Percentiles rank a stretch among this genome's conserved stretches.
These are phyloP conservation scores for Ustilago esculenta DNA, from an alignment of 1,284 basidiomycete species.

Conservation along the genomic window DNA sequence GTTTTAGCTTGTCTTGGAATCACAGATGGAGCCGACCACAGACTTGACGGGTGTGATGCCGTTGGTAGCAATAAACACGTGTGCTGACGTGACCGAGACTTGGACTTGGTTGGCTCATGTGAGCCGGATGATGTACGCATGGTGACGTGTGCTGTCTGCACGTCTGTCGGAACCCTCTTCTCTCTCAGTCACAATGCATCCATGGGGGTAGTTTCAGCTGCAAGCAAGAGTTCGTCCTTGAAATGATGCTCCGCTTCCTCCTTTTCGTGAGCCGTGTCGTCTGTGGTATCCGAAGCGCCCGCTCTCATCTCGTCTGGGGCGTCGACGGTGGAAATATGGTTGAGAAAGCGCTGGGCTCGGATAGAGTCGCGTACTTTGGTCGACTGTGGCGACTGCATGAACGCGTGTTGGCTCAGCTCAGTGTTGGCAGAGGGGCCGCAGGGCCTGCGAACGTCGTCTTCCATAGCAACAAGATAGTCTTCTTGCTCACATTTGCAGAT, in stretches of 20 bases:
- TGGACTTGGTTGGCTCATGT: neutral
- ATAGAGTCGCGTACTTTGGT: too few species aligned
- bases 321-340: too few species aligned
- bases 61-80: too few species aligned
- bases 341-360: too few species aligned
- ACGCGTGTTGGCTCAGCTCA: neutral
- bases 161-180: too few species aligned
- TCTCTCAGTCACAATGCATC: constrained; percentile 23
- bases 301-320: neutral
- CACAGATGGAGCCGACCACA: neutral
- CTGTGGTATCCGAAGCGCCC: neutral
- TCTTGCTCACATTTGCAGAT: constrained; percentile 22
- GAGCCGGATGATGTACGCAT: neutral
- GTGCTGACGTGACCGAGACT: neutral
- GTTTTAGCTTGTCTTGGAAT: neutral
- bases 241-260: constrained; percentile 5
- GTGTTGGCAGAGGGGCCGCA: neutral
- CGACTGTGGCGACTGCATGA: neutral
- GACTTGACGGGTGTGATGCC: too few species aligned
- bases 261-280: neutral
- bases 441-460: constrained; percentile 26
- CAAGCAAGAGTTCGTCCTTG: constrained; percentile 6
- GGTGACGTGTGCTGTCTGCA: neutral
- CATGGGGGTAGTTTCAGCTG: constrained; percentile 4
- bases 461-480: constrained; percentile 19